Percentiles rank a stretch among this genome's conserved stretches.
Conservation (phyloP, 2,329 filamentous ascomycete genomes). For the Stagonosporopsis tanaceti region DNA sequence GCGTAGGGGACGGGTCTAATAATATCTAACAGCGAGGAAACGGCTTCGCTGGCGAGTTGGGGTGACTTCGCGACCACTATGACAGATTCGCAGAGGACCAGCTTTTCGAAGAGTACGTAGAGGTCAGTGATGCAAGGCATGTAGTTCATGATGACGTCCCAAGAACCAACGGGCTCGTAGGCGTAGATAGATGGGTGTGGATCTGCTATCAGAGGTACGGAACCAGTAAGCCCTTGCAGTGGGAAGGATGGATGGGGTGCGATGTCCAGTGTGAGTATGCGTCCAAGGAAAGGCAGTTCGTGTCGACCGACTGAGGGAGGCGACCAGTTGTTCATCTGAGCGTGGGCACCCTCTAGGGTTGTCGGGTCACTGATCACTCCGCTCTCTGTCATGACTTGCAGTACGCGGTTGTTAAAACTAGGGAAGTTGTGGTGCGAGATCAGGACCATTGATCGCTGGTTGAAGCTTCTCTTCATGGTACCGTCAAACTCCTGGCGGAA, state of each 20-base stretch:
- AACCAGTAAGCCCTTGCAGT: constrained; percentile 48
- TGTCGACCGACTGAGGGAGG: constrained; percentile 48
- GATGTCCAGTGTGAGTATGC: constrained; percentile 49
- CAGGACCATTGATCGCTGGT: constrained; percentile 52
- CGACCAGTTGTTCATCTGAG: constrained; percentile 49
- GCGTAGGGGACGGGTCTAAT: constrained; percentile 53
- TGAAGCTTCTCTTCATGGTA: constrained; percentile 53
- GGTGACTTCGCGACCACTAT: constrained; percentile 53
- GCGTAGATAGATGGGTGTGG: constrained; percentile 48
- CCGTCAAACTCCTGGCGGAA: constrained; percentile 54
- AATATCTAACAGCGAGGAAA: constrained; percentile 51
- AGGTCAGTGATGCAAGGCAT: constrained; percentile 53
- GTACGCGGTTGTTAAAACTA: constrained; percentile 45
- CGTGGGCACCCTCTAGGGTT: constrained; percentile 48
- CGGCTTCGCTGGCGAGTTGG: constrained; percentile 51
- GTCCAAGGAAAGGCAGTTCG: constrained; percentile 52
- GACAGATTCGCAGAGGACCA: constrained; percentile 52
- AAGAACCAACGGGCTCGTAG: constrained; percentile 51
- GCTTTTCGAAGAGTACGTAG: constrained; percentile 52
- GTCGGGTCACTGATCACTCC: constrained; percentile 51
- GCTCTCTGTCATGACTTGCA: constrained; percentile 49
- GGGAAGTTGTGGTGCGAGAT: constrained; percentile 53
- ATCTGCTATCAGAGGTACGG: constrained; percentile 41
- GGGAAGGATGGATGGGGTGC: constrained; percentile 52
- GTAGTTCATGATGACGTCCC: constrained; percentile 50